Conservation (phyloP, 2,329 filamentous ascomycete genomes). For the Calonectria pseudoreteaudii region DNA sequence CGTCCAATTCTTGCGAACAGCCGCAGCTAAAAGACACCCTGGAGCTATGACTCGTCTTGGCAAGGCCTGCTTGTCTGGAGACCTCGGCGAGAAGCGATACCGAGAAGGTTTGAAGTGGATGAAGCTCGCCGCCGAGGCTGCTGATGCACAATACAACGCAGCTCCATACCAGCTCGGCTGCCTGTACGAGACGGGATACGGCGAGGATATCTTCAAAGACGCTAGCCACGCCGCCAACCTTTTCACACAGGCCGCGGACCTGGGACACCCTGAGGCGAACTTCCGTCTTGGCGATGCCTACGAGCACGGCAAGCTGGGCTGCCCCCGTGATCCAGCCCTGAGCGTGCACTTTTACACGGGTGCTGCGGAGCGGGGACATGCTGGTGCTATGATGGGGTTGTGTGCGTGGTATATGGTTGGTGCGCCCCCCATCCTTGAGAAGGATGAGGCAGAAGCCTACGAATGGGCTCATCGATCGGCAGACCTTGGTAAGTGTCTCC, state of each 20-base stretch:
- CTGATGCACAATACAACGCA: conserved; percentile 90
- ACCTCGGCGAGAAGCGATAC: conserved; percentile 88
- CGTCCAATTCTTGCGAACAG: conserved; percentile 90
- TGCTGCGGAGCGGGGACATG: conserved; percentile 85
- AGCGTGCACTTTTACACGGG: conserved; percentile 98
- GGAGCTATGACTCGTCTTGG: conserved; percentile 94
- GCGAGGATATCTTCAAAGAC: conserved; percentile 93
- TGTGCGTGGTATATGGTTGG: conserved; percentile 99
- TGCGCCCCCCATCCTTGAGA: conserved; percentile 89
- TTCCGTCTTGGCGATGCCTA: conserved; percentile 96
- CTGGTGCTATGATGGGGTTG: conserved; percentile 95
- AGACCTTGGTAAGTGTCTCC: conserved; percentile 75
- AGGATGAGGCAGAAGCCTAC: conserved; percentile 95
- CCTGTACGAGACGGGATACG: conserved; percentile 92
- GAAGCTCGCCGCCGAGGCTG: conserved; percentile 90
- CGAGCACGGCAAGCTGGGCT: conserved; percentile 88
- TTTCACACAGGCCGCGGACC: conserved; percentile 92
- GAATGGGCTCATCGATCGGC: conserved; percentile 94
- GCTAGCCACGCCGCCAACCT: conserved; percentile 91
- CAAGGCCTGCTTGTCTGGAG: conserved; percentile 88
- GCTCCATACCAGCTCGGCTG: conserved; percentile 92
- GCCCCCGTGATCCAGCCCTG: conserved; percentile 89
- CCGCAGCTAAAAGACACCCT: conserved; percentile 93
- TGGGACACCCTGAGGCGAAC: conserved; percentile 88
- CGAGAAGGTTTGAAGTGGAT: conserved; percentile 96